Evolutionary conservation across 2,329 filamentous ascomycete genomes (phyloP), one percentile per base, ranked within the genome.

Genomic region (Phyllosticta citribraziliensis): DNA sequence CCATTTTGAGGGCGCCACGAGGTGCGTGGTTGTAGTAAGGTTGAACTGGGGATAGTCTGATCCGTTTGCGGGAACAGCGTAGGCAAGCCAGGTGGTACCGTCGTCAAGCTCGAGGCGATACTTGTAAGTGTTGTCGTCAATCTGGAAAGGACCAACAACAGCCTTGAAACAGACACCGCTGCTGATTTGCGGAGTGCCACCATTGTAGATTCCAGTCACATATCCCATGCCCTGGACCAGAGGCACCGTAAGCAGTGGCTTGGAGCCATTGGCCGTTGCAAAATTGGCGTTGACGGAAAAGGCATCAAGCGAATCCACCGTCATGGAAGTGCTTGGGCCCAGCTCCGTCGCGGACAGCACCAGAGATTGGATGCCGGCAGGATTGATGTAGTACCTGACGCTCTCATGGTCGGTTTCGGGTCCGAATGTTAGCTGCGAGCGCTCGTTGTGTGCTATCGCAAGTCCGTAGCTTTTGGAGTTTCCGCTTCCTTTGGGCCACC

Each of bases 201-300:
- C 84, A 61, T 81, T 81, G 74, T 93, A 97, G 27, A 89, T 73
- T 0, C 81, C 91, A 3, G 92, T 97, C 20, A 96, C 80, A 67
- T 91, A 94, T 0, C 85, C 89, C 85, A 95, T 94, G 19, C 94
- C 94, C 70, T 97, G 93, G 0, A 96, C 85, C 9, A 96, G 71
- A 0, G 92, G 91, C 64, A 96, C 88, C 0, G 84, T 86, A 53
- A 97, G 81, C 0, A 84, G 76, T 1, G 87, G 82, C 0, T 77
- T 70, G 6, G 82, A 80, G 10, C 77, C 77, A 24, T 73, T 69
- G 33, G 79, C 77, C 3, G 82, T 79, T 57, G 79, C 82, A 33
- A 97, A 77, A 55, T 89, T 87, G 51, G 89, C 84, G 66, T 89
- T 85, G 2, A 79, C 81, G 0, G 83, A 85, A 69, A 86, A 85